A percentile compares a stretch with the other conserved stretches of the same genome.
Conservation (phyloP, 805 yeast species). For the Wickerhamiella qilinensis region DNA sequence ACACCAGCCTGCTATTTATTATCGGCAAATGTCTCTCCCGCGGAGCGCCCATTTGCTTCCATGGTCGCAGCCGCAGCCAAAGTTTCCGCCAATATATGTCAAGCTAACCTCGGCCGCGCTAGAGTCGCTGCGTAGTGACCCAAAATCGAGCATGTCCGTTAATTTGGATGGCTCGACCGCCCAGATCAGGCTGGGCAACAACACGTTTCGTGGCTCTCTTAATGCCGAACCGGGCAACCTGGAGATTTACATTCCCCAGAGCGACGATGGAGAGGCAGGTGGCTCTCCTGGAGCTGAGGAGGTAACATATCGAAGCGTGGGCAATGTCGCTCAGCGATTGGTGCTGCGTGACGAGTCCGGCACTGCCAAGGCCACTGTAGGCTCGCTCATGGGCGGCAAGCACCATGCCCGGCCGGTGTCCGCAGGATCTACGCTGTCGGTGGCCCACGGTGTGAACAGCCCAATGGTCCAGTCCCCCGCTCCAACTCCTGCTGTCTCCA, state of each 20-base stretch:
- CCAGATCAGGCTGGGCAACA: conserved; percentile 7
- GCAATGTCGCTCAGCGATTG: conserved; percentile 9
- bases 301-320: conserved; percentile 8
- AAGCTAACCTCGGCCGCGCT: conserved; percentile 10
- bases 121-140: neutral
- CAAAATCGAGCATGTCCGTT: conserved; percentile 3
- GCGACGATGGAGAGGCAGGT: neutral
- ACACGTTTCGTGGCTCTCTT: conserved; percentile 8
- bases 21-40: conserved; percentile 1
- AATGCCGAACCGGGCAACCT: conserved; percentile 13
- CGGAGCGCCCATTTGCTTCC: conserved; percentile 1
- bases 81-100: conserved; percentile 14
- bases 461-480: neutral
- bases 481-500: neutral
- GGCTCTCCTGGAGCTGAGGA: neutral
- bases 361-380: neutral
- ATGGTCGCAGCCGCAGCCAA: too few species aligned
- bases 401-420: neutral
- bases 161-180: conserved; percentile 7
- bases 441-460: too few species aligned
- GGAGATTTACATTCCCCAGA: conserved; percentile 9
- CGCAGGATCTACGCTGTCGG: neutral
- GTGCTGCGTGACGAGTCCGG: neutral
- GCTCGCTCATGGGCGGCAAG: neutral
- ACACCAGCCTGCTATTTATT: too few species aligned